phyloP scores from a whole-genome alignment of 2,329 filamentous ascomycete genomes.

The Colletotrichum filicis region DNA sequence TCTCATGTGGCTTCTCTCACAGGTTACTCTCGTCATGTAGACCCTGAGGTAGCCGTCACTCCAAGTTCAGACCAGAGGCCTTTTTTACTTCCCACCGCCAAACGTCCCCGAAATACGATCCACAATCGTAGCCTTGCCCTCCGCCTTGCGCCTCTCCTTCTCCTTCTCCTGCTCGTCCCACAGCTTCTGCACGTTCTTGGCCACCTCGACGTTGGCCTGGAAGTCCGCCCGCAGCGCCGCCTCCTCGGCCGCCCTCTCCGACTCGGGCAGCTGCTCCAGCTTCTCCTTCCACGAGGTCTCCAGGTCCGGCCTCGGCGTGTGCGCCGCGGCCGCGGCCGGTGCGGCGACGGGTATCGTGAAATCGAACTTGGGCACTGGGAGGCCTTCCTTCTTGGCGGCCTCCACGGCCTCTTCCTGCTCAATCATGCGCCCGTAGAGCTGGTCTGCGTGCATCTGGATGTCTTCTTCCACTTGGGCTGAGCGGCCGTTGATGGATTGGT shows the following conservation, averaged over 20 bases:
- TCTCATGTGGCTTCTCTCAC: not conserved
- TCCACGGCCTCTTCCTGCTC: constrained; percentile 82
- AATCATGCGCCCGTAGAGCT: constrained; percentile 87
- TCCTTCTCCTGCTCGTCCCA: constrained; percentile 66
- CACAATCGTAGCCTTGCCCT: constrained; percentile 59
- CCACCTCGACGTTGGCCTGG: constrained; percentile 69
- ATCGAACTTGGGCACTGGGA: constrained; percentile 68
- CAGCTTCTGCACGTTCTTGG: constrained; percentile 63
- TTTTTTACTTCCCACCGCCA: constrained; percentile 22
- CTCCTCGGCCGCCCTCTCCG: constrained; percentile 71
- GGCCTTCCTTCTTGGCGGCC: constrained; percentile 71
- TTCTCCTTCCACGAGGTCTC: constrained; percentile 63
- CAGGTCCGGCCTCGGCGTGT: constrained; percentile 55
- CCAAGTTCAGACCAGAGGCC: not conserved
- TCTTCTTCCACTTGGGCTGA: constrained; percentile 79
- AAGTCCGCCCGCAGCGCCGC: constrained; percentile 72
- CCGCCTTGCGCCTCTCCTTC: constrained; percentile 65
- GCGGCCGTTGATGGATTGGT: constrained; percentile 75
- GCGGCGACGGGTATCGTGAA: constrained; percentile 66
- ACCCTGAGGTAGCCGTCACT: not conserved
- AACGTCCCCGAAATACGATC: constrained; percentile 52
- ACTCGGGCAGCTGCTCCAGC: constrained; percentile 66
- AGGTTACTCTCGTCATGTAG: too few species aligned
- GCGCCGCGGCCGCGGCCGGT: constrained; percentile 16
- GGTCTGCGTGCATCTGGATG: constrained; percentile 96